Percentiles rank a stretch among this genome's conserved stretches.
These are phyloP conservation scores for Solanum rostratum DNA, from an alignment of 257 asterid genomes.

Conservation along the genomic window DNA sequence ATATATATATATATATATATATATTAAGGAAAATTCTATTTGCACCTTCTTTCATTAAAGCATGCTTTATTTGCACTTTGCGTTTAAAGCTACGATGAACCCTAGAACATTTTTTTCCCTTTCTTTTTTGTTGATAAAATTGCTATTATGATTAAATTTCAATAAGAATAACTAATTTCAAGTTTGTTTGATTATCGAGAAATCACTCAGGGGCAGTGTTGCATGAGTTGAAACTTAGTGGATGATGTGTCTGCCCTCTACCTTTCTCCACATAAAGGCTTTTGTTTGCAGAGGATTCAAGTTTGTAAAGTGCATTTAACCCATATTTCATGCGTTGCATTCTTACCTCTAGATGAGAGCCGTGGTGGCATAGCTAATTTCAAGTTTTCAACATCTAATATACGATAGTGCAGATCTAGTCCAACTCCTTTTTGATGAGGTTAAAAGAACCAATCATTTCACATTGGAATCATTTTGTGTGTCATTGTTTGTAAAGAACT, in stretches of 20 bases:
- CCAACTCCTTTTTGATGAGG: background rate
- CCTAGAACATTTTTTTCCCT: background rate
- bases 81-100: background rate
- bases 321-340: background rate
- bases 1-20: too few relatives aligned
- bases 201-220: background rate
- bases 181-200: background rate
- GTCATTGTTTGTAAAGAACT: background rate
- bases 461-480: background rate
- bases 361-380: background rate
- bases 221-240: background rate
- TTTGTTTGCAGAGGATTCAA: background rate
- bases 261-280: background rate
- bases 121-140: background rate
- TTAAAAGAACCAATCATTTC: background rate
- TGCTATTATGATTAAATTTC: background rate
- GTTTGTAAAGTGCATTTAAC: background rate
- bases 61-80: background rate
- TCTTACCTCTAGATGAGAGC: background rate
- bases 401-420: background rate
- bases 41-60: background rate
- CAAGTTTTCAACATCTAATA: background rate
- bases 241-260: background rate
- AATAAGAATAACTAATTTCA: background rate
- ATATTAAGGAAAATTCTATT: background rate